Percentiles rank a stretch among this genome's conserved stretches.
Evolutionary conservation across 2,329 filamentous ascomycete genomes (phyloP).

Genomic region (Apiospora hydei): DNA sequence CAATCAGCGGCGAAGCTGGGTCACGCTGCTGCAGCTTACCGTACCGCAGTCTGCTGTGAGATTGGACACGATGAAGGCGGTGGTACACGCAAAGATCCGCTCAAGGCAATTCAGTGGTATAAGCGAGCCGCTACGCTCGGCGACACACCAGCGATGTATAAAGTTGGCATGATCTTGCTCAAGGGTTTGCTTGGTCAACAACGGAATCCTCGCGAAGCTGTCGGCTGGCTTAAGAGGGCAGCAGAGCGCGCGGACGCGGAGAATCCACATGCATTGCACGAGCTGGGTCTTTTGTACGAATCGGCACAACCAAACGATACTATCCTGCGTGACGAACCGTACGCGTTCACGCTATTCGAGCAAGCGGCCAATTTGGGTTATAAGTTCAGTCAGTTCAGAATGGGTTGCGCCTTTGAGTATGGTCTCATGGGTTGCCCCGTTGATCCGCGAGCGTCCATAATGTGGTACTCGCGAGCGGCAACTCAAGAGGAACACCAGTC

Average conservation of each 20-base stretch:
- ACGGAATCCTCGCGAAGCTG: constrained; percentile 82
- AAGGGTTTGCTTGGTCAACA: constrained; percentile 92
- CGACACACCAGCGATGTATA: constrained; percentile 96
- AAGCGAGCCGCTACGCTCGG: constrained; percentile 89
- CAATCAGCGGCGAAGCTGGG: constrained; percentile 91
- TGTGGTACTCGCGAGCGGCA: constrained; percentile 92
- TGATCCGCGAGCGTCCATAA: constrained; percentile 84
- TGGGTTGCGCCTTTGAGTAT: constrained; percentile 90
- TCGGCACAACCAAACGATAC: constrained; percentile 71
- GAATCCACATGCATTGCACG: constrained; percentile 94
- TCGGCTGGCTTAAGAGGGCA: constrained; percentile 92
- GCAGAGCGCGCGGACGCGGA: constrained; percentile 87
- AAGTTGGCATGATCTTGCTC: constrained; percentile 93
- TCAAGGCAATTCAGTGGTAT: constrained; percentile 99
- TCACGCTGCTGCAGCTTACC: constrained; percentile 86
- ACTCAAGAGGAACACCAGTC: constrained; percentile 94
- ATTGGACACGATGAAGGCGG: constrained; percentile 94
- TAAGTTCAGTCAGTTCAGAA: constrained; percentile 91
- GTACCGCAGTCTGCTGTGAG: constrained; percentile 96
- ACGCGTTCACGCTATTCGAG: constrained; percentile 82
- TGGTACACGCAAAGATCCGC: constrained; percentile 86
- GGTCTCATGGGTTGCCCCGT: constrained; percentile 83
- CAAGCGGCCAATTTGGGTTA: constrained; percentile 90
- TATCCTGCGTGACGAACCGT: constrained; percentile 81
- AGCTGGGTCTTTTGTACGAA: constrained; percentile 75